Evolutionary conservation across 163 green algal species (phyloP).

Genomic region (Trebouxia gelatinosa): DNA sequence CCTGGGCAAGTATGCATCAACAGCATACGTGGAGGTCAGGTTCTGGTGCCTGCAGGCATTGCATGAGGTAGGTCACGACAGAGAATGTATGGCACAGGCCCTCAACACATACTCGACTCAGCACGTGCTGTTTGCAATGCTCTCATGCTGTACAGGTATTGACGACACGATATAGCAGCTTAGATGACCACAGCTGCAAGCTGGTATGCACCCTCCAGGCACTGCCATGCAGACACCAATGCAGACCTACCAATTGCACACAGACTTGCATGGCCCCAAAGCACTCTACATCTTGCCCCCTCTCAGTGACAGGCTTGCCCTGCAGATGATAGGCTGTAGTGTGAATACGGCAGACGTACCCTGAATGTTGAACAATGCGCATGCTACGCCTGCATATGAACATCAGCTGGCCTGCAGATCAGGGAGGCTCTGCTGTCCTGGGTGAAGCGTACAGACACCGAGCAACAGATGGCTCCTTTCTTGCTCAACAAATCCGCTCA

Average conservation of each 20-base stretch:
- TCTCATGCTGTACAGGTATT: not conserved
- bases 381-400: too few relatives aligned
- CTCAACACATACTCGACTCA: too few relatives aligned
- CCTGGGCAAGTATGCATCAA: slow-evolving; percentile 68
- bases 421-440: slow-evolving; percentile 56
- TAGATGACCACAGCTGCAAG: not conserved
- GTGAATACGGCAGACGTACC: too few relatives aligned
- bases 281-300: too few relatives aligned
- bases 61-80: slow-evolving; percentile 73
- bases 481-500: slow-evolving; percentile 94
- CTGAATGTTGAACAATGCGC: too few relatives aligned
- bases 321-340: too few relatives aligned
- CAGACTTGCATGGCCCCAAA: not conserved
- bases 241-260: not conserved
- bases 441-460: slow-evolving; percentile 39
- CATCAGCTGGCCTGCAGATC: too few relatives aligned
- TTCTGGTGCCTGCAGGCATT: slow-evolving; percentile 98
- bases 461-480: slow-evolving; percentile 61
- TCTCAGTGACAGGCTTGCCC: too few relatives aligned
- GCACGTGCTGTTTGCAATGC: not conserved
- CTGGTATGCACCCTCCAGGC: not conserved
- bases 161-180: not conserved
- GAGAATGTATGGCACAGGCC: too few relatives aligned
- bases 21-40: slow-evolving; percentile 80
- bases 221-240: not conserved